Conservation (phyloP, 768 basidiomycete genomes). For the Mycena crocata region DNA sequence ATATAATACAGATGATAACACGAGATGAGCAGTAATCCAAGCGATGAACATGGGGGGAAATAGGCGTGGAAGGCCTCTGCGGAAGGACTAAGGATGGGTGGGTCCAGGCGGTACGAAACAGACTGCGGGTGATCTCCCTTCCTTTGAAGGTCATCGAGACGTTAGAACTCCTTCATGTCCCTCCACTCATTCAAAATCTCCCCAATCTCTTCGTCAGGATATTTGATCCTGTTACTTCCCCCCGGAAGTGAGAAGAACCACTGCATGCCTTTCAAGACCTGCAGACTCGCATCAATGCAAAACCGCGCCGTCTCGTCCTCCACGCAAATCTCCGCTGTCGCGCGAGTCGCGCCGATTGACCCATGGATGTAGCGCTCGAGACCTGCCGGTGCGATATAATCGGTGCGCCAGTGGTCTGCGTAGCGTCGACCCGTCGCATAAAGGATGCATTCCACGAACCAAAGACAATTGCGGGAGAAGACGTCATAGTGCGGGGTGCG, state of each 20-base stretch:
- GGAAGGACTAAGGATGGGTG: too few relatives aligned
- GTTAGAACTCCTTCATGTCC: background rate
- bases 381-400: background rate
- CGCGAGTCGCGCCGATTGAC: background rate
- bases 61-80: too few relatives aligned
- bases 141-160: too few relatives aligned
- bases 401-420: constrained; percentile 12
- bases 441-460: constrained; percentile 10
- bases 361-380: constrained; percentile 2
- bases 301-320: background rate
- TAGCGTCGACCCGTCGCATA: constrained; percentile 17
- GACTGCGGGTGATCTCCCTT: too few relatives aligned
- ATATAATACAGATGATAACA: too few relatives aligned
- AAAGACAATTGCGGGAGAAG: constrained; percentile 14
- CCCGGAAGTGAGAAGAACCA: constrained; percentile 10
- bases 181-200: constrained; percentile 8
- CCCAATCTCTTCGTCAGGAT: constrained; percentile 6
- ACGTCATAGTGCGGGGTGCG: constrained; percentile 6
- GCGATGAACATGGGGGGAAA: too few relatives aligned
- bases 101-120: too few relatives aligned
- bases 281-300: constrained; percentile 3
- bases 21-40: too few relatives aligned
- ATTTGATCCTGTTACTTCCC: background rate
- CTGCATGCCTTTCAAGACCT: background rate
- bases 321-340: background rate